Evolutionary conservation across 2,329 filamentous ascomycete species (phyloP), one percentile per base, ranked within the genome.

Genomic region (Myriosclerotinia curreyana): DNA sequence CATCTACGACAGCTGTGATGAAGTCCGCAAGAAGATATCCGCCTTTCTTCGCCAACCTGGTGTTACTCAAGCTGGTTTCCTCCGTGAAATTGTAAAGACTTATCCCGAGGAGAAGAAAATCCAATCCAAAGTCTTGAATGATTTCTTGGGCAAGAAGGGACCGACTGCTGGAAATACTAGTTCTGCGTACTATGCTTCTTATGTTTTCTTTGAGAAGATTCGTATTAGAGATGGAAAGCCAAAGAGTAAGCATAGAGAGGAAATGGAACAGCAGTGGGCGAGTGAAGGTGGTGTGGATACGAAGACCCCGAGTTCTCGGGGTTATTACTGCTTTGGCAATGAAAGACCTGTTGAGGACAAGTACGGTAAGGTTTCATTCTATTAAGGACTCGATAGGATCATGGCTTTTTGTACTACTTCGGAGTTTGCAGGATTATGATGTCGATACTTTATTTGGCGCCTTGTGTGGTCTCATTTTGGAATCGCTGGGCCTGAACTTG

Each of bases 201-300:
- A 86, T 69, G 78, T 84, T 25, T 85, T 80, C 71, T 86, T 86
- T 69, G 83, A 87, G 75, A 86, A 86, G 76, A 67, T 81, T 68
- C 75, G 83, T 20, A 73, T 86, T 62, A 77, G 77, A 69, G 76
- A 82, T 60, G 74, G 76, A 0, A 84, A 82, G 72, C 75, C 79
- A 52, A 86, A 86, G 76, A 77, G 73, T 22, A 78, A 81, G 70
- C 78, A 80, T 69, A 75, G 83, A 15, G 58, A 76, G 66, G 79
- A 82, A 64, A 85, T 86, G 81, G 82, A 86, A 71, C 63, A 69
- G 31, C 40, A 62, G 12, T 62, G 25, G 31, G 51, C 31, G 9
- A 38, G 31, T 3, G 40, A 61, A 34, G 62, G 49, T 28, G 48
- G 56, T 31, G 20, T 64, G 14, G 49, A 61, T 40, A 64, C 62